phyloP scores from a whole-genome alignment of 2,329 filamentous ascomycete genomes.

The Monosporascus sp. region DNA sequence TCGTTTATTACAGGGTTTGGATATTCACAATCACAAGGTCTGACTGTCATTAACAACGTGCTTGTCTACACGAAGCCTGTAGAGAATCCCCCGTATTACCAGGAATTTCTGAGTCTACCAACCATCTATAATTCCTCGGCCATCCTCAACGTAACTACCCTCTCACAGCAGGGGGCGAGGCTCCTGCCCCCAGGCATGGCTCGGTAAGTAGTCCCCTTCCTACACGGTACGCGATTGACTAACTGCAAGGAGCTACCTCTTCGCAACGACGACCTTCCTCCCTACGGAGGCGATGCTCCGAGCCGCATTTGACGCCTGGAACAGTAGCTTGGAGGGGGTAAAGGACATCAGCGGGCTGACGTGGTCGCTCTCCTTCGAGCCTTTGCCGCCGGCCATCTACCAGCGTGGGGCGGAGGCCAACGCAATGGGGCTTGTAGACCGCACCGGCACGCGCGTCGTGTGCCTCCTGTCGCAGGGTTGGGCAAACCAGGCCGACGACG shows the following conservation, averaged over 20 bases:
- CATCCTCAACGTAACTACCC: no score
- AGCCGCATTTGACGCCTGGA: slow-evolving; percentile 1
- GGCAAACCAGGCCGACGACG: not conserved
- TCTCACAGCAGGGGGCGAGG: no score
- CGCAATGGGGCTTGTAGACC: slow-evolving; percentile 2
- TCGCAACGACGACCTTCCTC: not conserved
- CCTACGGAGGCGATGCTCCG: not conserved
- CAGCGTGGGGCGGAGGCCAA: not conserved
- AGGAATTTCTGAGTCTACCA: not conserved
- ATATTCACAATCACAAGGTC: not conserved
- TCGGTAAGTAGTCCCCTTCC: no score
- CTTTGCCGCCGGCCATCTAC: slow-evolving; percentile 4
- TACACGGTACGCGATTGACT: not conserved
- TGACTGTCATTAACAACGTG: slow-evolving; percentile 1
- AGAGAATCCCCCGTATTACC: not conserved
- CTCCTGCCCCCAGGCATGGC: no score
- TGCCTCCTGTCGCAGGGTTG: not conserved
- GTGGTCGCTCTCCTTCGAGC: slow-evolving; percentile 3
- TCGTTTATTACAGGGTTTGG: slow-evolving; percentile 3
- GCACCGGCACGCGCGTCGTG: slow-evolving; percentile 1
- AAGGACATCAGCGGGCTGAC: slow-evolving; percentile 1
- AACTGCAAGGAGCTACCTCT: not conserved
- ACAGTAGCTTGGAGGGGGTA: not conserved
- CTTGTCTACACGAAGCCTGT: slow-evolving; percentile 4
- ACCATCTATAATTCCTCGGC: not conserved